Evolutionary conservation across 2,329 filamentous ascomycete genomes (phyloP), one percentile per base, ranked within the genome.

Genomic region (Aureobasidium sp.): DNA sequence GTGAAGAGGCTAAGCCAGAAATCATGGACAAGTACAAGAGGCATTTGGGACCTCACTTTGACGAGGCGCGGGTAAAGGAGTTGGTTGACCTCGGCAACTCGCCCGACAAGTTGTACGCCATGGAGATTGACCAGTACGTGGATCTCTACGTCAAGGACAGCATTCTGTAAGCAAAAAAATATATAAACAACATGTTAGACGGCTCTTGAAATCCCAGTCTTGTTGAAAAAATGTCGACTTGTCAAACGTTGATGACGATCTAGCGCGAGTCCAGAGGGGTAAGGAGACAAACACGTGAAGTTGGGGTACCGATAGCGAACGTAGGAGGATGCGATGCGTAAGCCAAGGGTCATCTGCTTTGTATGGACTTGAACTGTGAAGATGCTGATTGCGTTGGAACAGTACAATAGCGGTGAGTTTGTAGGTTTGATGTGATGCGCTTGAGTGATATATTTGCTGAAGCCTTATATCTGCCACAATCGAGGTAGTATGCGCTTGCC

Each of bases 1-100:
- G 93, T 70, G 92, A 97, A 70, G 94, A 99, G 83, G 94, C 94
- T 69, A 97, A 97, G 85, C 94, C 94, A 63, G 90, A 96, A 77
- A 97, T 99, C 69, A 79, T 97, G 69, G 86, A 86, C 76, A 99
- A 99, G 83, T 99, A 91, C 81, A 88, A 92, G 86, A 87, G 90
- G 74, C 94, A 99, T 78, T 80, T 97, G 57, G 84, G 83, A 69
- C 89, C 89, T 59, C 93, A 97, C 80, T 95, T 89, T 76, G 80
- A 85, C 64, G 82, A 89, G 73, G 80, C 82, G 53, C 86, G 87
- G 72, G 90, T 97, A 57, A 84, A 93, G 78, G 82, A 94, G 79
- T 82, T 99, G 60, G 83, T 97, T 55, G 83, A 90, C 67, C 79
- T 97, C 57, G 89, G 89, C 68, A 84, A 87, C 76, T 85, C 96